These are phyloP conservation scores for Sporothrix inflata DNA, from an alignment of 2,329 filamentous ascomycete species.

Conservation along the genomic window DNA sequence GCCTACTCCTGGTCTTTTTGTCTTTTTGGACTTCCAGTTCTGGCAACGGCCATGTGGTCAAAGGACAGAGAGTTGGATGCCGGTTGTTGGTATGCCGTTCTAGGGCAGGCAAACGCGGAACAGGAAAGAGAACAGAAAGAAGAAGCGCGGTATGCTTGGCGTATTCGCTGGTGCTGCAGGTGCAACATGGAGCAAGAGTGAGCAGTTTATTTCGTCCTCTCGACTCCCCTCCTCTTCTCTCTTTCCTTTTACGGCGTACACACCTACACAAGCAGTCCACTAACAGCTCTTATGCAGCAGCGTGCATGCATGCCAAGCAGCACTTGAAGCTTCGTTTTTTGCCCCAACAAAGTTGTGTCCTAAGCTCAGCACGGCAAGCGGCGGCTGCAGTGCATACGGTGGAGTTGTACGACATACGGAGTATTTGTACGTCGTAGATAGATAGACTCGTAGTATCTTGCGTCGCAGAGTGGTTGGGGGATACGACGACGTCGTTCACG, in stretches of 20 bases:
- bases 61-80: not conserved
- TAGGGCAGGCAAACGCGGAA: no score
- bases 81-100: no score
- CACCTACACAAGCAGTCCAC: not conserved
- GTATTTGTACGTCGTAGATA: no score
- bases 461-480: not conserved
- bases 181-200: no score
- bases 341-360: not conserved
- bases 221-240: not conserved
- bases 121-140: no score
- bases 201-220: conserved; percentile 1
- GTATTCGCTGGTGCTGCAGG: no score
- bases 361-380: not conserved
- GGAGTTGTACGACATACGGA: no score
- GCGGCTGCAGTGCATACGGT: not conserved
- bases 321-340: not conserved
- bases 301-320: conserved; percentile 11
- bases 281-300: not conserved
- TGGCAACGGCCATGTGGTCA: not conserved
- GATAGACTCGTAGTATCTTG: no score
- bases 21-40: not conserved
- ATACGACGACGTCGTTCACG: not conserved
- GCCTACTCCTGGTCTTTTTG: no score
- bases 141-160: no score
- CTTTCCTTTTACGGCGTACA: not conserved